These are phyloP conservation scores for Staphylotrichum longicolle DNA, from an alignment of 495 filamentous ascomycete species.

Conservation along the genomic window DNA sequence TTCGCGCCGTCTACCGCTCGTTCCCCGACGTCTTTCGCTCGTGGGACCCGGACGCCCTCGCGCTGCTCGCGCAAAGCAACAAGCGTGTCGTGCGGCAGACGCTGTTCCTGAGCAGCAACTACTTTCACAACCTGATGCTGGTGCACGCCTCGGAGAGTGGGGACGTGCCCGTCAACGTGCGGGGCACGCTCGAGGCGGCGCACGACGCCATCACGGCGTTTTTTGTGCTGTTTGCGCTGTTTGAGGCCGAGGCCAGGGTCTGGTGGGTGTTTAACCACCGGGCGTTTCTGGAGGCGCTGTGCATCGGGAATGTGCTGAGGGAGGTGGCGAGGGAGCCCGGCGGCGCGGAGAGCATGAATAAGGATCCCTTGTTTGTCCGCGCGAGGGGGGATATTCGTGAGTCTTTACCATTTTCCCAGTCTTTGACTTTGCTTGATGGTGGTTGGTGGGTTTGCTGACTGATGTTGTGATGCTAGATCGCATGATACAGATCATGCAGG, in stretches of 20 bases:
- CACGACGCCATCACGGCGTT: constrained; percentile 61
- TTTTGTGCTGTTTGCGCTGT: constrained; percentile 62
- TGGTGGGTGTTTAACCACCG: constrained; percentile 79
- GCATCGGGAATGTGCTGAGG: constrained; percentile 47
- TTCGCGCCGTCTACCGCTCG: constrained; percentile 58
- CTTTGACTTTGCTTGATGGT: not conserved
- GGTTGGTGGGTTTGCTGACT: not conserved
- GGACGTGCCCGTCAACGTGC: constrained; percentile 59
- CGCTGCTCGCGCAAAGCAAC: constrained; percentile 48
- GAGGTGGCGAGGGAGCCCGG: constrained; percentile 38
- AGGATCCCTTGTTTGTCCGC: constrained; percentile 54
- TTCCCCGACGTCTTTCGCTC: constrained; percentile 63
- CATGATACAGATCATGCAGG: constrained; percentile 59
- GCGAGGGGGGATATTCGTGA: constrained; percentile 56
- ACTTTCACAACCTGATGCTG: constrained; percentile 72
- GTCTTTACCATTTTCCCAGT: constrained; percentile 23
- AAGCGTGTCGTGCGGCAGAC: constrained; percentile 64
- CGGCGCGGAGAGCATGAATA: constrained; percentile 35
- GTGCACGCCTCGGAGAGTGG: constrained; percentile 60
- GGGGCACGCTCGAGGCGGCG: constrained; percentile 65
- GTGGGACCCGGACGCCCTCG: constrained; percentile 55
- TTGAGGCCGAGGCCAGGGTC: constrained; percentile 63
- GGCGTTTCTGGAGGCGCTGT: constrained; percentile 66
- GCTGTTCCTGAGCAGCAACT: constrained; percentile 66
- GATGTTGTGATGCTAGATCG: constrained; percentile 32